Conservation (phyloP, 768 basidiomycete species). For the Mycena alexandri region DNA sequence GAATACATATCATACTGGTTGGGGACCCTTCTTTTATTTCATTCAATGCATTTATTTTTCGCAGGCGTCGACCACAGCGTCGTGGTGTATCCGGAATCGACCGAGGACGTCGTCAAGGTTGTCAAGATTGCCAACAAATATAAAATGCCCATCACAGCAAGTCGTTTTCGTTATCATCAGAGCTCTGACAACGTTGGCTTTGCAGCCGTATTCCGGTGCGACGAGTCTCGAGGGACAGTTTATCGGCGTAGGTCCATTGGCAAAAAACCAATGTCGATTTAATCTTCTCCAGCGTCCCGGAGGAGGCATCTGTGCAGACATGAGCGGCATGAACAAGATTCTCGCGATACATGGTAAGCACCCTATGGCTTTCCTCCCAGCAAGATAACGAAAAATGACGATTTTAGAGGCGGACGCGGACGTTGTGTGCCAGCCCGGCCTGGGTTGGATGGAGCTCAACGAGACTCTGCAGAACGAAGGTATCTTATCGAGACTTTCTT, state of each 20-base stretch:
- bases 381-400: background rate
- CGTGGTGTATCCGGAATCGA: conserved; percentile 74
- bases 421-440: conserved; percentile 80
- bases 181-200: background rate
- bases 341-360: conserved; percentile 75
- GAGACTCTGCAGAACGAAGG: conserved; percentile 73
- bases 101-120: conserved; percentile 86
- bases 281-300: conserved; percentile 55
- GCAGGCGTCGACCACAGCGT: conserved; percentile 66
- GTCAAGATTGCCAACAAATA: conserved; percentile 82
- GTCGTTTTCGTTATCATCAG: background rate
- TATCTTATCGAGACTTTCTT: conserved; percentile 23
- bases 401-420: conserved; percentile 75
- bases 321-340: conserved; percentile 85
- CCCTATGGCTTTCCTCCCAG: background rate
- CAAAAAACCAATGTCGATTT: too few relatives aligned
- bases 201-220: conserved; percentile 78
- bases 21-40: background rate
- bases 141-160: conserved; percentile 75
- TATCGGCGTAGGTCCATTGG: conserved; percentile 64
- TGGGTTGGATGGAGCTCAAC: conserved; percentile 80
- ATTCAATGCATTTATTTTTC: too few relatives aligned
- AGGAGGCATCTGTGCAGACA: conserved; percentile 85
- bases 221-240: conserved; percentile 88
- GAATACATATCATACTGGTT: conserved; percentile 30